Evolutionary conservation across 257 asterid genomes (phyloP), one percentile per base, ranked within the genome.

Genomic region (Nicotiana noctiflora): DNA sequence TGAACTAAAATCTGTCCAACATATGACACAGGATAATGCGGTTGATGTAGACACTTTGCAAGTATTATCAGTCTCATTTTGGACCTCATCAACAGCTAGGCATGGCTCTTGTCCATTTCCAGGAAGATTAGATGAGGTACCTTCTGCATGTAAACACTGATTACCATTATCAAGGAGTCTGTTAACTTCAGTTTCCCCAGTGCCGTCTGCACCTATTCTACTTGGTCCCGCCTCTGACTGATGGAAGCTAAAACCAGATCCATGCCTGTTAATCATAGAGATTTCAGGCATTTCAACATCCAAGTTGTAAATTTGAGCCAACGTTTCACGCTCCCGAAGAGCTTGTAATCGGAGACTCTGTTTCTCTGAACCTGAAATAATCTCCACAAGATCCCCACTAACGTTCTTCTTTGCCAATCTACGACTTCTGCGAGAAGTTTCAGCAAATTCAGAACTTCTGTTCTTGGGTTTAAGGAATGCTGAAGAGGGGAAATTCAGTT

Each of bases 1-100:
- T 78, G 94, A 80, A 88, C 95, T 90, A 89, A 91, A 94, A 56
- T 89, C 93, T 27, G 96, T 92, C 95, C 92, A 91, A 83, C 99
- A 96, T 79, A 96, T 96, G 80, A 90, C 97, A 82, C 98, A 96
- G 49, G 99, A 95, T 82, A 90, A 82, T 81, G 89, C 89, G 23
- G 79, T 76, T 74, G 93, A 76, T 62, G 75, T 76, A 64, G 95
- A 84, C 40, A 64, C 83, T 76, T 31, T 53, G 37, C 72, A 74
- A 75, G 65, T 14, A 53, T 18, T 79, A 81, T 81, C 90, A 63
- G 23, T 70, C 61, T 65, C 85, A 80, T 82, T 65, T 32, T 80
- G 76, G 82, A 86, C 88, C 79, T 76, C 79, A 77, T 64, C 60
- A 70, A 59, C 82, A 72, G 82, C 81, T 79, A 85, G 83, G 53